Evolutionary conservation across 1,284 basidiomycete genomes (phyloP).

Genomic region (Leccinum solheimii): DNA sequence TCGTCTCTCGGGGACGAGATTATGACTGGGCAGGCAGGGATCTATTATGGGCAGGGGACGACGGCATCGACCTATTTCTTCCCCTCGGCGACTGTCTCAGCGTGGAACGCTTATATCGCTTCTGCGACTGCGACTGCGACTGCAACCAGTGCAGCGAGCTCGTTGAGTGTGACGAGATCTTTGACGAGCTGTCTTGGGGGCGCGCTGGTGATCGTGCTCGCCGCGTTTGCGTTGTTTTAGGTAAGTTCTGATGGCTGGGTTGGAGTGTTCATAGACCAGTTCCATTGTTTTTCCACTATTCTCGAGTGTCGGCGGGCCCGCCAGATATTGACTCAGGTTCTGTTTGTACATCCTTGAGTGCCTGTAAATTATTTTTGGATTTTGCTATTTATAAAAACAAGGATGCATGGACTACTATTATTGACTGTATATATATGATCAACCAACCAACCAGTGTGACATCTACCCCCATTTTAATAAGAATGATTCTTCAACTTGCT

Average conservation of each 20-base stretch:
- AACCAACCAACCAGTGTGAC: no score
- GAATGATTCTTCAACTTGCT: no score
- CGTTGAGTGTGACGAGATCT: not conserved
- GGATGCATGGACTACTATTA: no score
- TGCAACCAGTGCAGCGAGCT: not conserved
- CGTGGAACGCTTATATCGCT: constrained; percentile 52
- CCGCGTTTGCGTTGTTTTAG: not conserved
- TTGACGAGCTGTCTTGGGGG: not conserved
- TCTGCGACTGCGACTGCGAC: constrained; percentile 8
- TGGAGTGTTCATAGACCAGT: no score
- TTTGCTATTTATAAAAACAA: no score
- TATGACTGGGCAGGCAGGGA: constrained; percentile 50
- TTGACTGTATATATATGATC: no score
- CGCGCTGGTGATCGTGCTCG: not conserved
- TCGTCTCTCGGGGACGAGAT: constrained; percentile 43
- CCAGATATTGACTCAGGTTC: no score
- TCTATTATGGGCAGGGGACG: constrained; percentile 50
- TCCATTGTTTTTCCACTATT: no score
- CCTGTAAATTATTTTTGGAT: no score
- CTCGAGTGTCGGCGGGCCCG: no score
- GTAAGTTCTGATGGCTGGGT: not conserved
- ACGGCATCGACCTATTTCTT: constrained; percentile 51
- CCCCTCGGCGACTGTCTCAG: constrained; percentile 53
- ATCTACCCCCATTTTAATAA: no score
- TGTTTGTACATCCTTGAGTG: no score